Base-by-base conservation (phyloP, 2,329 filamentous ascomycete species). In the Aureobasidium sp. region DNA sequence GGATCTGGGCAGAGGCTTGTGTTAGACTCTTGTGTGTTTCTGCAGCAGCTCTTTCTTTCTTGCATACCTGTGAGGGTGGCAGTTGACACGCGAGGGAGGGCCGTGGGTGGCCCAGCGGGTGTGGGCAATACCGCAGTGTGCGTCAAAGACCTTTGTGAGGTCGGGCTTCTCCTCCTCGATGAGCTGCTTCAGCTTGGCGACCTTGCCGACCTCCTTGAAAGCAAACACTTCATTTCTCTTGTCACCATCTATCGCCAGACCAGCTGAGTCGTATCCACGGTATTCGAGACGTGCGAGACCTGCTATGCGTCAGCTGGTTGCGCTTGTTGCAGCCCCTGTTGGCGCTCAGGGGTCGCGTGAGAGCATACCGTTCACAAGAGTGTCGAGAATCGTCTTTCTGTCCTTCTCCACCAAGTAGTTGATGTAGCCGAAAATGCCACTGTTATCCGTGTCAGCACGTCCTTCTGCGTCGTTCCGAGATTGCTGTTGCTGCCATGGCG, bases 351-450 rank as follows among this genome's bases (percentile, higher is more conserved):
- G 23, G 62, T 67, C 63, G 60, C 64, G 65, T 37, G 23, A 15
- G 42, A 33, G 79, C 86, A 77, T 78, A 91, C 91, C 93, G 81
- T 97, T 96, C 76, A 96, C 88, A 69, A 99, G 83, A 65, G 93
- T 97, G 75, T 96, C 87, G 73, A 97, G 83, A 75, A 97, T 95
- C 79, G 88, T 95, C 78, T 90, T 92, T 76, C 94, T 86, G 81
- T 97, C 93, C 84, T 95, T 96, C 84, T 97, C 94, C 75, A 97
- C 91, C 75, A 97, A 81, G 79, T 97, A 97, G 82, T 97, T 97
- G 81, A 97, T 90, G 83, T 97, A 97, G 71, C 93, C 93, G 80
- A 97, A 95, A 78, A 94, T 95, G 77, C 90, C 90, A 65, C 67
- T 68, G 47, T 37, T 37, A 6, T 37, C 38, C 47, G 38, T 60